Evolutionary conservation across 208 protist species (phyloP), one percentile per base, ranked within the genome.

Genomic region (Trypanosoma caninum): DNA sequence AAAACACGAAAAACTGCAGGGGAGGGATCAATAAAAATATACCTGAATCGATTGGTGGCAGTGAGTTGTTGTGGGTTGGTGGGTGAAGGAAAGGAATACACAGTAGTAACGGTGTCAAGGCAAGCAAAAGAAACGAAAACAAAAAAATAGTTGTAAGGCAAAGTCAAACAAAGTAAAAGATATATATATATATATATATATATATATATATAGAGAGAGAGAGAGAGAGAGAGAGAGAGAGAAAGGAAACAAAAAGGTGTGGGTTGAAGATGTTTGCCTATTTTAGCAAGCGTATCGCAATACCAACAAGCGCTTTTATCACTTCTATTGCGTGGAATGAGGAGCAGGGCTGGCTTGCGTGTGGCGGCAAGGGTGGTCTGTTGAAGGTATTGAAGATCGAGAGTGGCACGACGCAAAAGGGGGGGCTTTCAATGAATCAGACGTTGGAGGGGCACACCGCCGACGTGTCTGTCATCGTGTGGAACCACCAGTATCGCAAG

Each of bases 371-470:
- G 31, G 84, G 89, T n/a, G 97, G 97, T 1, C 66, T 98, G 20
- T 76, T 99, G 35, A 99, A 98, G 80, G 94, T 98, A 33, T 74
- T 98, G 42, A 97, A 97, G 63, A 83, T 98, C 35, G 93, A 98
- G 50, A 80, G 75, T 41, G 69, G 69, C 42, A 60, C 75, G 40
- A 71, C 78, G 0, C 74, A 88, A 31, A 93, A 91, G 59, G 80
- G 76, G 37, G 95, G 88, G 35, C 88, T 99, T 11, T 85, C 87
- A 27, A 83, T 97, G 66, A 99, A 98, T 70, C 97, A 99, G 69
- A 97, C 94, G 10, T 84, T 99, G 14, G 92, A 97, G 42, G 94
- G 97, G 8, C 97, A 98, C 69, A 82, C 86, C 6, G 78, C 71
- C 18, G 74, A 78, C 16, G 78, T 97, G 31, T 71, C 66, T 34